Percentiles rank a stretch among this genome's conserved stretches.
phyloP scores from a whole-genome alignment of 257 asterid genomes.

The Forsythia viridissima region DNA sequence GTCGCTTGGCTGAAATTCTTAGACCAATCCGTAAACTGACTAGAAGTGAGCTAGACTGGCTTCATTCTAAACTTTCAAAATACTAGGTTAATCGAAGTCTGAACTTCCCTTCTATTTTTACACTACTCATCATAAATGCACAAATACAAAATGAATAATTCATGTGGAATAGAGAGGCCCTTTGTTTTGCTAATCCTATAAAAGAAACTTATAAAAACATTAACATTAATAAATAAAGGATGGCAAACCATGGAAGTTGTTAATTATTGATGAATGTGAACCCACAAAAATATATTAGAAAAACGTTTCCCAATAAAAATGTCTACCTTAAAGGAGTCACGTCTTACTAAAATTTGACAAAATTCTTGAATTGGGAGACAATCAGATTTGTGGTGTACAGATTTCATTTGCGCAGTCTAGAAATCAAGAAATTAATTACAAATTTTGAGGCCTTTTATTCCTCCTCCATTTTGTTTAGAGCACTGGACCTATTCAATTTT shows the following conservation, averaged over 20 bases:
- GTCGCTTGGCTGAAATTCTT: no score
- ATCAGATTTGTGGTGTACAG: slow-evolving; percentile 14
- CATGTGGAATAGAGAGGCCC: no score
- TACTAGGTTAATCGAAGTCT: no score
- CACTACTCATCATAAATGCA: no score
- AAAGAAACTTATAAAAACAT: no score
- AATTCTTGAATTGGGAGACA: slow-evolving; percentile 39
- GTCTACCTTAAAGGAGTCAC: slow-evolving; percentile 38
- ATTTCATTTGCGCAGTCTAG: slow-evolving; percentile 2
- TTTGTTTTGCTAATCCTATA: no score
- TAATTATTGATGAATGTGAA: slow-evolving; percentile 34
- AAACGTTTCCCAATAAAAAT: slow-evolving; percentile 32
- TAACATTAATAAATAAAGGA: no score
- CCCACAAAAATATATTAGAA: neutral
- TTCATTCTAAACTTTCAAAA: no score
- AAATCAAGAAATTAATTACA: slow-evolving; percentile 6
- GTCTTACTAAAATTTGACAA: slow-evolving; percentile 11
- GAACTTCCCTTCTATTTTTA: no score
- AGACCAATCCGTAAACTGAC: no score
- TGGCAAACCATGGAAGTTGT: slow-evolving; percentile 8
- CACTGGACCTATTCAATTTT: slow-evolving; percentile 26
- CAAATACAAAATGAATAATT: no score
- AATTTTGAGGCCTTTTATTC: slow-evolving; percentile 33
- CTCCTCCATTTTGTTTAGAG: slow-evolving; percentile 29
- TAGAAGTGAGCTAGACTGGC: no score